A percentile compares a stretch with the other conserved stretches of the same genome.
These are phyloP conservation scores for Sporothrix humicola DNA, from an alignment of 2,329 filamentous ascomycete genomes.

Conservation along the genomic window DNA sequence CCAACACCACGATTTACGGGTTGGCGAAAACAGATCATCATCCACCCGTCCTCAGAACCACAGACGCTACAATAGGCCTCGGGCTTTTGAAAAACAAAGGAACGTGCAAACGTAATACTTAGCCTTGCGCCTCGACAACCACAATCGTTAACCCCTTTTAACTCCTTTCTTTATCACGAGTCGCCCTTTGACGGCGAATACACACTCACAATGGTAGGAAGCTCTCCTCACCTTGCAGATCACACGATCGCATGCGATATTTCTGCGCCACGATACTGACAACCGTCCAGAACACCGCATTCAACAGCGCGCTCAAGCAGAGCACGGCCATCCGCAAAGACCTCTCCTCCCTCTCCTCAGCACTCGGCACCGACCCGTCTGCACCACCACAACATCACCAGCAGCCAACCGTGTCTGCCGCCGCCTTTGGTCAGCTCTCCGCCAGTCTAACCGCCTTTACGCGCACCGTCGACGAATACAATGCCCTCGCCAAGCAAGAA, in stretches of 20 bases:
- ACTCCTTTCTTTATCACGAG: neutral
- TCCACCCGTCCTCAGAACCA: neutral
- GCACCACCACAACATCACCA: slow-evolving; percentile 20
- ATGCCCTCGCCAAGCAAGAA: slow-evolving; percentile 82
- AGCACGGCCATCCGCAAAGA: slow-evolving; percentile 80
- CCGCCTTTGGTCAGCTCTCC: slow-evolving; percentile 67
- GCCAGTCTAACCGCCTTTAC: slow-evolving; percentile 74
- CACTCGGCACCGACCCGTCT: slow-evolving; percentile 44
- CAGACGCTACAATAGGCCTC: neutral
- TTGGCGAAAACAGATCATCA: neutral
- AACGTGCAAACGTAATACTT: neutral
- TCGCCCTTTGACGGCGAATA: slow-evolving; percentile 1
- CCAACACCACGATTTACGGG: neutral
- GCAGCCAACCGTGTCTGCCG: slow-evolving; percentile 57
- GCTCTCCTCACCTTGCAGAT: neutral
- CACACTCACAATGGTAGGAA: neutral
- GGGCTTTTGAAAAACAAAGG: neutral
- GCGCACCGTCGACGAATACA: slow-evolving; percentile 92
- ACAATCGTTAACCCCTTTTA: neutral
- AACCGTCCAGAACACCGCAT: slow-evolving; percentile 71
- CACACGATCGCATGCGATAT: neutral
- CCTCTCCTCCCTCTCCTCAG: slow-evolving; percentile 50
- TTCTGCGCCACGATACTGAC: neutral
- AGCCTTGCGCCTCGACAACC: neutral
- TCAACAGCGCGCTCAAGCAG: slow-evolving; percentile 87